These are phyloP conservation scores for Actinidia chinensis DNA, from an alignment of 179 eudicot genomes.

Conservation along the genomic window DNA sequence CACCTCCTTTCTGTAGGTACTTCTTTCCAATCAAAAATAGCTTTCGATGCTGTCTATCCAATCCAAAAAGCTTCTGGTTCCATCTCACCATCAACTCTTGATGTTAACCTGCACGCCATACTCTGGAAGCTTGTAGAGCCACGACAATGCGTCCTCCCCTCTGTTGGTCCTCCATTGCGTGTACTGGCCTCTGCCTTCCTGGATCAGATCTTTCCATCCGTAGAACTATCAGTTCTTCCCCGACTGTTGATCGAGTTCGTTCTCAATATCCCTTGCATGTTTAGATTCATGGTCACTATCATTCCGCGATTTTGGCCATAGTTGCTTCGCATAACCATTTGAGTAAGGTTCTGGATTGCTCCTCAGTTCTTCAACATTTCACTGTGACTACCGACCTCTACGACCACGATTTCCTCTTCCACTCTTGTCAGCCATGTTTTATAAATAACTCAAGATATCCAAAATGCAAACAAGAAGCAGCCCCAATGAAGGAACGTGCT, in stretches of 20 bases:
- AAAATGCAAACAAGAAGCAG: background rate
- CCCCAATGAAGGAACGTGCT: background rate
- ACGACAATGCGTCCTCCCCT: background rate
- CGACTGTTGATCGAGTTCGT: background rate
- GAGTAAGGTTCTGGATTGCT: background rate
- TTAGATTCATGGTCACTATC: background rate
- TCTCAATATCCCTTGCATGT: background rate
- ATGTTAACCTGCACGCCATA: background rate
- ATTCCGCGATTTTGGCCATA: background rate
- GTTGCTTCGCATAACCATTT: background rate
- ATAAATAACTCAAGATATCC: background rate
- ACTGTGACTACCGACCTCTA: background rate
- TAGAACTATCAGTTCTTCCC: background rate
- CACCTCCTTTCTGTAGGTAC: background rate
- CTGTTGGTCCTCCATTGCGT: background rate
- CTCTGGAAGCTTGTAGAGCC: constrained; percentile 5
- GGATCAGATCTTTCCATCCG: background rate
- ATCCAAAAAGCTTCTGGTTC: background rate
- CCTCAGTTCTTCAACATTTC: background rate
- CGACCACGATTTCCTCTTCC: background rate
- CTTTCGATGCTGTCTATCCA: constrained; percentile 8
- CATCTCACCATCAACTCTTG: background rate
- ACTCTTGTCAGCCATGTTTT: background rate
- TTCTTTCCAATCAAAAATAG: constrained; percentile 5
- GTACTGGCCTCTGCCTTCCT: too few species aligned